These are phyloP conservation scores for Solanum hybrid DNA, from an alignment of 305 asterid species.

Conservation along the genomic window DNA sequence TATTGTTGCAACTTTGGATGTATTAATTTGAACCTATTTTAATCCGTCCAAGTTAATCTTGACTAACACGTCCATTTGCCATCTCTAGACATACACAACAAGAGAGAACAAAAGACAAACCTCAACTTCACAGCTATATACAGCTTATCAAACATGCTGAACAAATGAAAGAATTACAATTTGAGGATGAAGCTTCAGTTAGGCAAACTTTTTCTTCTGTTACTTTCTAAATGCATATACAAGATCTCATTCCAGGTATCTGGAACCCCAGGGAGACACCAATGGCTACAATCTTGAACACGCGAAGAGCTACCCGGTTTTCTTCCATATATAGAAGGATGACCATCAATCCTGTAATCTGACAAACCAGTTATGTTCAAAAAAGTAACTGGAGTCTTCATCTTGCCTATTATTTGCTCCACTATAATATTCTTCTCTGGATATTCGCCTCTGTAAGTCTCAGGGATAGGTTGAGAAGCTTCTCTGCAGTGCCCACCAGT, in stretches of 20 bases:
- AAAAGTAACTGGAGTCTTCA: slow-evolving; percentile 58
- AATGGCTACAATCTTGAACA: slow-evolving; percentile 92
- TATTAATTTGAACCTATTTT: not conserved
- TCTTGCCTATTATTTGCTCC: slow-evolving; percentile 50
- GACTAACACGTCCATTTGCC: not conserved
- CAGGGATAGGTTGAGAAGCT: slow-evolving; percentile 47
- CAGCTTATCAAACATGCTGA: not conserved
- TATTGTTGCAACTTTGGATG: not conserved
- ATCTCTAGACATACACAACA: not conserved
- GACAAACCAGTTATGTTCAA: slow-evolving; percentile 64
- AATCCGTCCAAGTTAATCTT: not conserved
- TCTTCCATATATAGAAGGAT: slow-evolving; percentile 73
- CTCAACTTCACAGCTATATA: not conserved
- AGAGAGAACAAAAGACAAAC: not conserved
- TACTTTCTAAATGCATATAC: slow-evolving; percentile 34
- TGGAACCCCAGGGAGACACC: slow-evolving; percentile 99
- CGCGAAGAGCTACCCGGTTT: slow-evolving; percentile 22
- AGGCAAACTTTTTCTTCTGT: not conserved
- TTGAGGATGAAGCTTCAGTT: not conserved
- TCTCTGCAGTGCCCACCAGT: slow-evolving; percentile 85
- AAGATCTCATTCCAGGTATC: slow-evolving; percentile 82
- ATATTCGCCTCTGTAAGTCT: slow-evolving; percentile 19
- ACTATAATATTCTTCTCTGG: slow-evolving; percentile 45
- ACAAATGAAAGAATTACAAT: slow-evolving; percentile 2
- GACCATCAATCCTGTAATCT: slow-evolving; percentile 73